Percentiles rank a stretch among this genome's conserved stretches.
Evolutionary conservation across 345 rosid genomes (phyloP).

Genomic region (Euphorbia lathyris): DNA sequence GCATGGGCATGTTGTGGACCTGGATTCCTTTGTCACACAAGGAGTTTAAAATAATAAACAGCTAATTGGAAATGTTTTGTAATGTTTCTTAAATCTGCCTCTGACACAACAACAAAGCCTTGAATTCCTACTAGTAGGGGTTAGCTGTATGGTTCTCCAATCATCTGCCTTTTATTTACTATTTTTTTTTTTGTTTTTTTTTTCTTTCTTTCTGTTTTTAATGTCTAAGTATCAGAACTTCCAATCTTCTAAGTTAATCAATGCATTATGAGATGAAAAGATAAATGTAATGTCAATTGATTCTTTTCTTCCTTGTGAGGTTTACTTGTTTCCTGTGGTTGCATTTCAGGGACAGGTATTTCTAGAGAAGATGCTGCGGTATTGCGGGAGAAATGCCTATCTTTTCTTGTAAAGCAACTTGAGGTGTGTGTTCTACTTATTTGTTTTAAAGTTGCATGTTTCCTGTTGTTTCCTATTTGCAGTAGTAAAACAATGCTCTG

Average conservation of each 20-base stretch:
- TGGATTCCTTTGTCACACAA: not conserved
- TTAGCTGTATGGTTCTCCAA: no score
- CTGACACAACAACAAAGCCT: no score
- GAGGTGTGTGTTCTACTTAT: slow-evolving; percentile 37
- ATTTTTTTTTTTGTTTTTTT: not conserved
- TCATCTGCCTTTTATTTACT: not conserved
- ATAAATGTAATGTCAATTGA: not conserved
- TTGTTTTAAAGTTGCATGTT: not conserved
- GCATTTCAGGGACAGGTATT: slow-evolving; percentile 66
- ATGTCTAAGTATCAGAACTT: not conserved
- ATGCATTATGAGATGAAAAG: not conserved
- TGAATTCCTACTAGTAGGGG: no score
- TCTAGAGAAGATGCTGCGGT: slow-evolving; percentile 54
- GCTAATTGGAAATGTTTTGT: not conserved
- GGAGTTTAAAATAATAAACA: not conserved
- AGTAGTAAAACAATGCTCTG: not conserved
- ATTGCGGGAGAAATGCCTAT: slow-evolving; percentile 59
- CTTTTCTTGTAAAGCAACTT: slow-evolving; percentile 56
- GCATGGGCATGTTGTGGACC: not conserved
- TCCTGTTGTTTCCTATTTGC: not conserved
- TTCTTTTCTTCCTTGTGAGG: not conserved
- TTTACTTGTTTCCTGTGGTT: slow-evolving; percentile 5
- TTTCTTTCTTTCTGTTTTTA: not conserved
- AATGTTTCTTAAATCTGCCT: no score
- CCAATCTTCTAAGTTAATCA: not conserved